Base-by-base conservation (phyloP, 257 asterid genomes). In the Buddleja alternifolia region DNA sequence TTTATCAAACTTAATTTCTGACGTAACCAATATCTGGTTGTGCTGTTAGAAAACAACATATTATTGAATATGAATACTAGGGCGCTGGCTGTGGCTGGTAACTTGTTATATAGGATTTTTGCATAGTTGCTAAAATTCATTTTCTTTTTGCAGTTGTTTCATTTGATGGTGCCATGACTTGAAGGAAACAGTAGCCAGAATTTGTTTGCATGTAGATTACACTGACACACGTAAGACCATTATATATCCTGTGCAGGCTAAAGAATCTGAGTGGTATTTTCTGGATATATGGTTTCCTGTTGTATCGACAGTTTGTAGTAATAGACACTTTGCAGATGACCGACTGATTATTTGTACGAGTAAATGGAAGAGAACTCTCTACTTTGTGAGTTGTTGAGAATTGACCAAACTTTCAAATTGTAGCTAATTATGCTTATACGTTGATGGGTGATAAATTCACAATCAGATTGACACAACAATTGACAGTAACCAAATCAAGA, bases 191-290 rank as follows among this genome's bases (percentile, higher is more conserved):
- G 55, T 48, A 36, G 67, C 67, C 23, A 16, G 51, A 56, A 47
- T 69, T 78, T 57, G 73, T 68, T 58, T 41, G 47, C 69, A 29
- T 29, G 51, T 41, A 57, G 55, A 53, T 25, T 10, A 55, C 45
- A 34, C 45, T 42, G 47, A 60, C 37, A 24, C 44, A 20, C 45
- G 16, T 17, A 32, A 41, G 15, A 50, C 12, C 40, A n/a, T n/a
- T 11, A 24, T 17, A 16, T 9, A 12, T 45, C 4, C 2, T 17
- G 48, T 2, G 46, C n/a, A n/a, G 55, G 67, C 54, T 39, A 9
- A 17, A 41, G 56, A 15, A 23, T 71, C 50, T 34, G 4, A 42
- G 39, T 50, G 42, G 20, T 48, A 55, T 4, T 20, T 47, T 41
- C 12, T 6, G 23, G 55, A 58, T 53, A 39, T 20, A 65, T 53